These are phyloP conservation scores for Boletus reticuloceps DNA, from an alignment of 768 basidiomycete species.

Conservation along the genomic window DNA sequence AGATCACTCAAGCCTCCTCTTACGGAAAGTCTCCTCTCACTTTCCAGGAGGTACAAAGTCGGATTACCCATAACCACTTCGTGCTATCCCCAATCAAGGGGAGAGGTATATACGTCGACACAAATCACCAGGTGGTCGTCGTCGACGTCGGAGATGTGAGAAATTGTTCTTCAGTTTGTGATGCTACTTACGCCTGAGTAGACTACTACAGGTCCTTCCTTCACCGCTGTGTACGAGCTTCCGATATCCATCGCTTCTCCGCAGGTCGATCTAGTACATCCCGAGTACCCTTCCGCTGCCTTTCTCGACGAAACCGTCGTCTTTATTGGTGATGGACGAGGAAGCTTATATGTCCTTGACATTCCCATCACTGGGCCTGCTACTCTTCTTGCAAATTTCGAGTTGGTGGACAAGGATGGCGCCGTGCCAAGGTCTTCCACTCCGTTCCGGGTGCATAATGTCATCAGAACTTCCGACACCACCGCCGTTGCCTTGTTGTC, in stretches of 20 bases:
- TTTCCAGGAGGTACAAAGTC: constrained; percentile 79
- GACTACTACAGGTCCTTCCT: constrained; percentile 49
- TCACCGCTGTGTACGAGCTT: constrained; percentile 58
- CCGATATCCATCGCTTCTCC: constrained; percentile 49
- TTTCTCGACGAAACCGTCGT: constrained; percentile 50
- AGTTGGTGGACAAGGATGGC: constrained; percentile 32
- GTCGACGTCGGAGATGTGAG: constrained; percentile 61
- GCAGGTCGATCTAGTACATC: constrained; percentile 40
- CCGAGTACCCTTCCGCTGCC: constrained; percentile 73
- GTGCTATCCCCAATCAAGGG: constrained; percentile 43
- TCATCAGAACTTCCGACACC: constrained; percentile 35
- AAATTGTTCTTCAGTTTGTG: constrained; percentile 1
- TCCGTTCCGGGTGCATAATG: constrained; percentile 41
- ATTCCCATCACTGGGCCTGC: constrained; percentile 40
- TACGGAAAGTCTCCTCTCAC: constrained; percentile 62
- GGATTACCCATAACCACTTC: constrained; percentile 84
- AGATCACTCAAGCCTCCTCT: constrained; percentile 49
- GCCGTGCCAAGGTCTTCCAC: constrained; percentile 25
- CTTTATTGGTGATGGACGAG: constrained; percentile 68
- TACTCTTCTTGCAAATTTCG: constrained; percentile 51
- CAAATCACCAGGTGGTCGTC: constrained; percentile 55
- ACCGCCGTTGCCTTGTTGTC: constrained; percentile 53
- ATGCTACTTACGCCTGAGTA: constrained; percentile 36
- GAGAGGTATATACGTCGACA: constrained; percentile 66
- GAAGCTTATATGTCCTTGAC: constrained; percentile 60